Evolutionary conservation across 2,329 filamentous ascomycete species (phyloP), one percentile per base, ranked within the genome.

Genomic region (Elsinoe necatrix): DNA sequence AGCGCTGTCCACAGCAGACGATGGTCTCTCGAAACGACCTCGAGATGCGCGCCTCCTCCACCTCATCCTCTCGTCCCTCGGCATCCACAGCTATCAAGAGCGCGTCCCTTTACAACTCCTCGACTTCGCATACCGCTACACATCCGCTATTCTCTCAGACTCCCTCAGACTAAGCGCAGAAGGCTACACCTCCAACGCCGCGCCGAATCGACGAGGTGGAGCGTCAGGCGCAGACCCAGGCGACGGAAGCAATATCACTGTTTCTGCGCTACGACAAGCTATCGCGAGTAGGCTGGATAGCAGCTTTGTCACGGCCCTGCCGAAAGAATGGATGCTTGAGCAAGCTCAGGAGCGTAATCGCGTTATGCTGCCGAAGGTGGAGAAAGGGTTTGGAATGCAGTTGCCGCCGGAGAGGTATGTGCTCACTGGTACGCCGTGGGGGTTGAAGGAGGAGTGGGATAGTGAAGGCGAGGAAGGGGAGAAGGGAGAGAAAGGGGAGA

Each of bases 41-140:
- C 86, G 87, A 72, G 88, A 93, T 70, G 82, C 85, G 14, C 84
- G 87, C 65, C 82, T 89, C 12, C 82, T 93, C 64, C 87, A 92
- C 72, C 81, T 91, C 16, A 80, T 93, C 54, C 82, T 93, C 50
- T 85, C 84, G 18, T 86, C 85, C 6, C 85, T 90, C 65, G 87
- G 87, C 66, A 87, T 92, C 8, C 84, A 85, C 3, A 79, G 84
- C 39, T 93, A 89, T 76, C 87, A 92, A 69, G 82, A 86, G 69
- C 87, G 88, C 65, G 87, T 93, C 1, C 88, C 88, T 0, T 80
- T 92, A 0, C 83, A 91, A 58, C 83, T 93, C 50, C 83, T 93
- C 68, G 88, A 93, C 74, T 92, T 92, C 67, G 86, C 88, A 50
- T 93, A 93, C 78, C 83, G 88, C 35, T 87, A 90, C 76, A 88